Evolutionary conservation across 1,284 basidiomycete species (phyloP), one percentile per base, ranked within the genome.

Genomic region (Cerioporus squamosus): DNA sequence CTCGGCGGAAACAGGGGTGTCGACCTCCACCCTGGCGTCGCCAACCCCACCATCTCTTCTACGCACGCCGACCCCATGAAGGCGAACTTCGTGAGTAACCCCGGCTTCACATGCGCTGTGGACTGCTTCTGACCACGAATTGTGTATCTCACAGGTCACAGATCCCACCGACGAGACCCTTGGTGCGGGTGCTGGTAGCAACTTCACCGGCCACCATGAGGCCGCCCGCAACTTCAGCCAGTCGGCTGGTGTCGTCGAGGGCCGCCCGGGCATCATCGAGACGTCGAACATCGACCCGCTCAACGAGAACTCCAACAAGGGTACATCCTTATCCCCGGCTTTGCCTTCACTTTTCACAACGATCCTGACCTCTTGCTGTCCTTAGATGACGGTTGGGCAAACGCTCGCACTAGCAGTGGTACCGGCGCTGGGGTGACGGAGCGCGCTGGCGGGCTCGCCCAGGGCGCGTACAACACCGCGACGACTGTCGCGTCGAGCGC

Each of bases 181-280:
- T n/a, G 79, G 79, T 26, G 79, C 79, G 0, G 79, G 80, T 18
- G 79, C 76, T 5, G 74, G 72, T n/a, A 57, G 70, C 24, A 69
- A 72, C 53, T 80, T 80, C 64, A 54, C 68, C 9, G 76, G 76
- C 15, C 68, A 74, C 57, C 63, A 69, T 43, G 67, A 80, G 22
- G 78, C 79, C 12, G 58, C 63, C 52, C 75, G 74, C 23, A 72
- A 68, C 44, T 73, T 79, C 67, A 77, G 72, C 52, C 56, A 76
- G 55, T 71, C 74, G 4, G 75, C 80, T 1, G 79, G 80, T 33
- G 80, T 81, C 46, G 70, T 80, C 47, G 82, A 84, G 67, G 78
- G 75, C n/a, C 76, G 76, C 12, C 80, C 81, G 7, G 81, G 81
- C 17, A 81, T 84, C 62, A 82, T 85, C 63, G 81, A 85, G 68